Conservation (phyloP, 768 basidiomycete genomes). For the Heimioporus sp. region DNA sequence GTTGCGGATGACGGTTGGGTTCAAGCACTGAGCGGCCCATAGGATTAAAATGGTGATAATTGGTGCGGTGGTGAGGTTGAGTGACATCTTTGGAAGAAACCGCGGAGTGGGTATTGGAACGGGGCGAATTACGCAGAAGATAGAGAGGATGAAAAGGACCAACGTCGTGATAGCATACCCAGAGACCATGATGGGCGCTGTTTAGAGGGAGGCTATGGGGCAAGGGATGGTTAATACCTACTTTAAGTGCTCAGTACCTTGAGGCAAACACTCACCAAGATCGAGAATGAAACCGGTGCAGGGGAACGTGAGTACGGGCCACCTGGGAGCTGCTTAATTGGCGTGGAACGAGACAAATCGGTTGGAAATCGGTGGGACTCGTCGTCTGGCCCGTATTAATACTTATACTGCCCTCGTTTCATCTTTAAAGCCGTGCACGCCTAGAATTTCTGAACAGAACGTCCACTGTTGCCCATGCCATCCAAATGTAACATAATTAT, state of each 20-base stretch:
- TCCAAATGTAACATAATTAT: no score
- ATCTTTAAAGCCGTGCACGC: no score
- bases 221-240: background rate
- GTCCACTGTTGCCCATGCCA: no score
- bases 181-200: conserved; percentile 37
- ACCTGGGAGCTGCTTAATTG: no score
- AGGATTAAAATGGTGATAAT: conserved; percentile 50
- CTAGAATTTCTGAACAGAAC: no score
- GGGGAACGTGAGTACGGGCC: no score
- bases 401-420: no score
- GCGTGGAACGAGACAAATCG: no score
- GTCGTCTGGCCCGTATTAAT: no score
- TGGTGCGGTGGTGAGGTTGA: conserved; percentile 55
- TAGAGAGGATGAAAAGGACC: conserved; percentile 52
- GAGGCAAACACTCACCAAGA: background rate
- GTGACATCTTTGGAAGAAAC: conserved; percentile 32
- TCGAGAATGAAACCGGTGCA: background rate
- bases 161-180: conserved; percentile 48
- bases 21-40: conserved; percentile 55
- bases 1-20: conserved; percentile 49
- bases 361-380: no score
- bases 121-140: conserved; percentile 49
- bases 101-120: conserved; percentile 39
- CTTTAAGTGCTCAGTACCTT: background rate
- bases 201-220: background rate